Conservation (phyloP, 2,329 filamentous ascomycete genomes). For the Pseudocercospora cruenta region DNA sequence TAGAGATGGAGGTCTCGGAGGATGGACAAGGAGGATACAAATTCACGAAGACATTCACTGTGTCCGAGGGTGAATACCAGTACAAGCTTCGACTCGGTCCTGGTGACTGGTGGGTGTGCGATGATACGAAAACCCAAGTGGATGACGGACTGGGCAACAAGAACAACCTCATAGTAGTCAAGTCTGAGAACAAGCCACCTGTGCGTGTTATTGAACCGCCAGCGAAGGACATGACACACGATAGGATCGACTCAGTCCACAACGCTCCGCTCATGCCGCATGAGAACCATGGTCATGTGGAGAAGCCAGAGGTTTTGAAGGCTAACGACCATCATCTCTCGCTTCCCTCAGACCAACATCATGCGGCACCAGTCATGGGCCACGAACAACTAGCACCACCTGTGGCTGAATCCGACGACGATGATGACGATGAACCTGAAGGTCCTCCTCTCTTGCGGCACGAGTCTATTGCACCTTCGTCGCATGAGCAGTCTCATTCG, state of each 20-base stretch:
- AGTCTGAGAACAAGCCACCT: slow-evolving; percentile 20
- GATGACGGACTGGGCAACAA: slow-evolving; percentile 57
- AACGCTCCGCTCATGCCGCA: slow-evolving; percentile 18
- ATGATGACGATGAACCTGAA: slow-evolving; percentile 27
- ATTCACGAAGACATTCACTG: slow-evolving; percentile 62
- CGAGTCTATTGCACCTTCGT: slow-evolving; percentile 37
- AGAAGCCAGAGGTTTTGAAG: slow-evolving; percentile 9
- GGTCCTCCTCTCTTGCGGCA: slow-evolving; percentile 43
- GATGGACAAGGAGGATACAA: slow-evolving; percentile 55
- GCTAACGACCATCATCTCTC: slow-evolving; percentile 2
- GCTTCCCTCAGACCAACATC: slow-evolving; percentile 9
- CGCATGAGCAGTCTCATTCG: slow-evolving; percentile 32
- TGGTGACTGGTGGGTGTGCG: slow-evolving; percentile 71
- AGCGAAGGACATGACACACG: slow-evolving; percentile 15
- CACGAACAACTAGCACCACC: slow-evolving; percentile 36
- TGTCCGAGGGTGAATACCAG: slow-evolving; percentile 64
- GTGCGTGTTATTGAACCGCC: slow-evolving; percentile 8
- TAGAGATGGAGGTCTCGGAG: slow-evolving; percentile 64
- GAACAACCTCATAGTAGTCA: slow-evolving; percentile 56
- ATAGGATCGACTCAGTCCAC: slow-evolving; percentile 15
- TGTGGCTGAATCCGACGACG: neutral
- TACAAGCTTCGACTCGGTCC: slow-evolving; percentile 74
- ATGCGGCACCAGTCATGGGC: slow-evolving; percentile 37
- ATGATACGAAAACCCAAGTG: slow-evolving; percentile 63
- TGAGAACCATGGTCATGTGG: slow-evolving; percentile 12